These are phyloP conservation scores for Dittrichia graveolens DNA, from an alignment of 129 eudicot species.

Conservation along the genomic window DNA sequence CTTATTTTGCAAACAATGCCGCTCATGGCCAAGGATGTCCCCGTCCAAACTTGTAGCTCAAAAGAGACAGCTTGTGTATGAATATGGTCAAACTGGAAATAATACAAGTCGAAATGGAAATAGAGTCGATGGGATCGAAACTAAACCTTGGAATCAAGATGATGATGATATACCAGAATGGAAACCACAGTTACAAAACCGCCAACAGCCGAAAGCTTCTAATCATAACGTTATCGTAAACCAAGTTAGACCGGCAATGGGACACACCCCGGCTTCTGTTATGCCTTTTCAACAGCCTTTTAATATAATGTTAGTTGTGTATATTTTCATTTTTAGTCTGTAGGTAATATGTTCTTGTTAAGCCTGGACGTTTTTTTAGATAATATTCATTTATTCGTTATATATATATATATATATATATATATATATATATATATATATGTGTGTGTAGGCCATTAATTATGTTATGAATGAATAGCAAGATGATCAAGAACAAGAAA, in stretches of 20 bases:
- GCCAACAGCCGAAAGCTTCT: not conserved
- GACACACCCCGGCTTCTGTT: not conserved
- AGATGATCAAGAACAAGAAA: too few relatives aligned
- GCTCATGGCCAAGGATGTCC: slow-evolving; percentile 19
- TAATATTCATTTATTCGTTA: too few relatives aligned
- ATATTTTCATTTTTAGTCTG: too few relatives aligned
- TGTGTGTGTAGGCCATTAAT: too few relatives aligned
- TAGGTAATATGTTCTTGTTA: too few relatives aligned
- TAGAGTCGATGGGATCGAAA: slow-evolving; percentile 21
- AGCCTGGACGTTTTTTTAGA: too few relatives aligned
- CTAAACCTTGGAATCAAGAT: slow-evolving; percentile 41
- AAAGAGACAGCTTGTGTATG: slow-evolving; percentile 64
- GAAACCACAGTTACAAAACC: slow-evolving; percentile 54
- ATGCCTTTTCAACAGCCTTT: slow-evolving; percentile 25
- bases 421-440: too few relatives aligned
- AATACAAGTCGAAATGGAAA: too few relatives aligned
- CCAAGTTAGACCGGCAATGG: slow-evolving; percentile 7
- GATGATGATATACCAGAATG: slow-evolving; percentile 90
- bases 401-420: too few relatives aligned
- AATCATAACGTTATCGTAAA: slow-evolving; percentile 8
- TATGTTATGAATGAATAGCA: too few relatives aligned
- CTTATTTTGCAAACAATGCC: slow-evolving; percentile 19
- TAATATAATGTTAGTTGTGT: slow-evolving; percentile 28
- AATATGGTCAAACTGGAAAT: slow-evolving; percentile 56
- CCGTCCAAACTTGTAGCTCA: slow-evolving; percentile 49